Base-by-base conservation (phyloP, 129 eudicot species). In the Saposhnikovia divaricata region DNA sequence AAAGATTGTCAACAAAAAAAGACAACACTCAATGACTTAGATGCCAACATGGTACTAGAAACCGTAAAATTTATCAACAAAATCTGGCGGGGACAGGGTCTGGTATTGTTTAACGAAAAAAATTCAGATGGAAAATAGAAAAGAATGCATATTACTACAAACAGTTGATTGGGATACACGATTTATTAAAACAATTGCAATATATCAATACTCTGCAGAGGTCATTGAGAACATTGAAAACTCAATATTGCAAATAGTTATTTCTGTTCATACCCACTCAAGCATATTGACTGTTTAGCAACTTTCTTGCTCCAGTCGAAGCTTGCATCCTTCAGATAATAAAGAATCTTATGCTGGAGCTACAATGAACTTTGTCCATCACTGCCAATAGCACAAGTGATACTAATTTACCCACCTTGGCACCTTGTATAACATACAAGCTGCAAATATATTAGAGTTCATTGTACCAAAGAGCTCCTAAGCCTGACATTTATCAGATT, bases 251-350 rank as follows among this genome's bases (percentile, higher is more conserved):
- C 77, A 73, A 34, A 68, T 28, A 73, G 34, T 43, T 73, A 13
- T 25, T 42, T 73, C 77, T 73, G 77, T 73, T 40, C 77, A 23
- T 73, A 73, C 50, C 77, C 50, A 73, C 51, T 73, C 27, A 23
- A 73, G 77, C 53, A 75, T 45, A 45, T 40, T 45, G 78, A 75
- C 78, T 45, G 61, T 46, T 27, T 34, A 75, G 78, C 61, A 75
- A 75, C 78, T 25, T 75, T 75, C 57, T 75, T 75, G 78, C 78
- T 75, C 61, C 51, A 45, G 78, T 75, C 78, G 42, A 75, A 75
- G 78, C 61, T 45, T 46, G 73, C 73, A 68, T 68, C 73, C 73
- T 68, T 68, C 73, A 68, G 73, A 68, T 27, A 28, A 68, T 68
- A 34, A 68, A 31, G 9, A 68, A 68, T 68, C 73, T 68, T 31